These are phyloP conservation scores for Suhomyces bribrorum DNA, from an alignment of 1,139 yeast species.

Conservation along the genomic window DNA sequence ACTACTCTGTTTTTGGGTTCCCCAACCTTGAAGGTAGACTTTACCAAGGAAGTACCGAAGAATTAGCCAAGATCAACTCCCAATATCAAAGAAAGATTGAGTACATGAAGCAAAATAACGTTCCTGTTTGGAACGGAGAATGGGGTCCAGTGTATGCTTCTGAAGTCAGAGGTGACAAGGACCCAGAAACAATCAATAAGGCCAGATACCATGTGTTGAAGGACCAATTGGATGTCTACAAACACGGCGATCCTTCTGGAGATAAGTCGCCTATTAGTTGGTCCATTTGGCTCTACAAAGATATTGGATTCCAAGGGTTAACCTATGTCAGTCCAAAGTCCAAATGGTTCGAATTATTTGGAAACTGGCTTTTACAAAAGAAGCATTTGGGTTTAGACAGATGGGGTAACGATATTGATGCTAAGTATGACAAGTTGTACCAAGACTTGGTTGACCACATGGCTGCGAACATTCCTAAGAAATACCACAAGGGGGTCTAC, in stretches of 20 bases:
- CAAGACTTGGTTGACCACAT: constrained; percentile 34
- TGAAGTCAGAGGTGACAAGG: constrained; percentile 38
- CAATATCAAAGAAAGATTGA: constrained; percentile 44
- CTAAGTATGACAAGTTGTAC: constrained; percentile 35
- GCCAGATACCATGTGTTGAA: constrained; percentile 41
- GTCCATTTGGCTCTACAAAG: constrained; percentile 55
- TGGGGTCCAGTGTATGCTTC: constrained; percentile 52
- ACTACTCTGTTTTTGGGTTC: constrained; percentile 43
- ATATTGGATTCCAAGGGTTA: constrained; percentile 50
- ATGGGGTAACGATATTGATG: constrained; percentile 50
- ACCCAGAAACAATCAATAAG: constrained; percentile 35
- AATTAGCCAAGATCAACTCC: constrained; percentile 29
- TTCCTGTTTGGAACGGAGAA: constrained; percentile 56
- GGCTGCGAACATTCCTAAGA: constrained; percentile 35
- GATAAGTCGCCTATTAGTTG: constrained; percentile 44
- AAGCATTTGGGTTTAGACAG: constrained; percentile 44
- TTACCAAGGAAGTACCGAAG: constrained; percentile 33
- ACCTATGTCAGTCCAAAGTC: constrained; percentile 45
- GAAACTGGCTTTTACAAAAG: constrained; percentile 42
- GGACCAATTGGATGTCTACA: constrained; percentile 44
- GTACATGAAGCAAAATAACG: constrained; percentile 35
- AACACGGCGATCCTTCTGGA: constrained; percentile 46
- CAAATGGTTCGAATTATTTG: constrained; percentile 41
- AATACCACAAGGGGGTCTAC: constrained; percentile 27
- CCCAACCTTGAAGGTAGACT: constrained; percentile 34